Base-by-base conservation (phyloP, 2,329 filamentous ascomycete species). In the Microcyclosporella mali region DNA sequence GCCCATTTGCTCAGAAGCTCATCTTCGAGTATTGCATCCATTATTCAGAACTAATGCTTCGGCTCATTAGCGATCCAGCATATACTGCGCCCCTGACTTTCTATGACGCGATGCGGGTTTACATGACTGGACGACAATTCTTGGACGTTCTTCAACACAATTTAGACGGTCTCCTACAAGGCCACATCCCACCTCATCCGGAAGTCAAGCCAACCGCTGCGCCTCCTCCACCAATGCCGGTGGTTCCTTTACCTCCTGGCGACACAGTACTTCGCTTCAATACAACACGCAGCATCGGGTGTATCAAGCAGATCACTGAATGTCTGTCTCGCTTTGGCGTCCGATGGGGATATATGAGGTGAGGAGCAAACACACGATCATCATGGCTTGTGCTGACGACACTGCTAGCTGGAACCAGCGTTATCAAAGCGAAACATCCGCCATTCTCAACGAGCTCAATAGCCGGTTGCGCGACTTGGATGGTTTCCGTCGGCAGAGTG, bases 21-120 rank as follows among this genome's bases (percentile, higher is more conserved):
- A 49, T 51, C 31, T 52, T 53, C 30, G 52, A 52, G 40, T 51
- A 52, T 32, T 51, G 47, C 40, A 55, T 47, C 10, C 50, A 46
- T 73, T 81, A 21, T 59, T 77, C 92, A 37, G 77, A 85, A 46
- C 78, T 80, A 47, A 79, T 94, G 50, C 77, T 85, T 55, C 77
- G 79, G 4, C 75, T 88, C 34, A 74, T 85, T 17, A 74, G 75
- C 44, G 73, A 77, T 52, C 63, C 75, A 3, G 66, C 71, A 25
- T 75, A 80, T 47, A 73, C 76, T 12, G 77, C 82, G 3, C 84
- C 90, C 39, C 79, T 92, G 56, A 90, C 86, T 1, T 95, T 89
- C 56, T 83, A 94, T 58, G 90, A 95, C 60, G 85, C 88, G 1
- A 75, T 94, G 57, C 81, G 89, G 40, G 82, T 87, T 1, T 92